These are phyloP conservation scores for Chlamydomonas asymmetrica DNA, from an alignment of 139 green algal species.

Conservation along the genomic window DNA sequence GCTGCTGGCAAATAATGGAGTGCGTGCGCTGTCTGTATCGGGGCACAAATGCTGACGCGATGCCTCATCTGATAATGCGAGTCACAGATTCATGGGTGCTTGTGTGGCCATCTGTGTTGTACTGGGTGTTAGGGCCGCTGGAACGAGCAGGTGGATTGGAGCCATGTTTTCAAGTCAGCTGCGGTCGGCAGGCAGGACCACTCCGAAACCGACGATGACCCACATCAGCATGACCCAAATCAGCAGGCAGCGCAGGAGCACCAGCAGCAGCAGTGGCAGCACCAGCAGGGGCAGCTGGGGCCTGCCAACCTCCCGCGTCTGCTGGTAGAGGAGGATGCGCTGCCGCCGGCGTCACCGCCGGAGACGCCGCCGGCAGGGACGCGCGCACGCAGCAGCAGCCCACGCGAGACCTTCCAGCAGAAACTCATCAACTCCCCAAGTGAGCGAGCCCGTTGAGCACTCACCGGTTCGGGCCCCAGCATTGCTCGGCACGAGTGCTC, in stretches of 20 bases:
- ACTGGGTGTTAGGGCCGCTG: neutral
- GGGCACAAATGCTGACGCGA: neutral
- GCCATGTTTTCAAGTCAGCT: neutral
- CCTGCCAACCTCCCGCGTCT: too few species aligned
- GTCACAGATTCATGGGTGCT: too few species aligned
- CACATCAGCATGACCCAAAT: neutral
- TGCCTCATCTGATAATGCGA: neutral
- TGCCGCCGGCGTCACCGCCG: neutral
- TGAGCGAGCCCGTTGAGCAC: too few species aligned
- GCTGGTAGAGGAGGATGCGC: neutral
- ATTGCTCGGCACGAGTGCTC: too few species aligned
- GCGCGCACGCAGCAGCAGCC: too few species aligned
- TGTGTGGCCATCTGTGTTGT: neutral
- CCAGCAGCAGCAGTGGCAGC: neutral
- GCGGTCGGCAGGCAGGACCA: neutral
- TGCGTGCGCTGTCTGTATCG: neutral
- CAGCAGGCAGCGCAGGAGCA: neutral
- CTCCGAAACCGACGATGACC: neutral
- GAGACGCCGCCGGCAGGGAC: too few species aligned
- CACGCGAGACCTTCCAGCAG: too few species aligned
- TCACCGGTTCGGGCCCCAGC: too few species aligned
- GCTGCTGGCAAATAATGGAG: neutral
- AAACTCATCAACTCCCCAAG: too few species aligned
- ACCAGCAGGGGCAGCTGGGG: neutral
- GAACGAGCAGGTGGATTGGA: conserved; percentile 8